Conservation (phyloP, 129 eudicot genomes). For the Ambrosia artemisiifolia region DNA sequence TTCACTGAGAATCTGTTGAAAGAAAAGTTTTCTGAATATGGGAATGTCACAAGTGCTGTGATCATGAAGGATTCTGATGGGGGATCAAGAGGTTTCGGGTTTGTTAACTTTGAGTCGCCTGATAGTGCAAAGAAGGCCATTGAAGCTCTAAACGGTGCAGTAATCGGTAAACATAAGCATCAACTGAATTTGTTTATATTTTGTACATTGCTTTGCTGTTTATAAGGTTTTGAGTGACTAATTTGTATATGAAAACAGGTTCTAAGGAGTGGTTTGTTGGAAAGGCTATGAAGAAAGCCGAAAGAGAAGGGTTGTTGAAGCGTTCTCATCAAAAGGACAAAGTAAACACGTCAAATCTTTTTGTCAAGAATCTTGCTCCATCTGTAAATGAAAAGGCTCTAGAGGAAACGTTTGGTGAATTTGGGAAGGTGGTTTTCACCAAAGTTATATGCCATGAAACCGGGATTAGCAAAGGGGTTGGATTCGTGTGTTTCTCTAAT, state of each 20-base stretch:
- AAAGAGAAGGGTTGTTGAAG: slow-evolving; percentile 30
- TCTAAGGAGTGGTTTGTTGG: slow-evolving; percentile 47
- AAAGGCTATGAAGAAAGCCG: slow-evolving; percentile 45
- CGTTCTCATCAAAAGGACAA: slow-evolving; percentile 14
- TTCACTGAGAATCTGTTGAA: slow-evolving; percentile 39
- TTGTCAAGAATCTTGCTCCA: slow-evolving; percentile 34
- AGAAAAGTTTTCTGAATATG: slow-evolving; percentile 46
- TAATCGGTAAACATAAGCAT: slow-evolving; percentile 32
- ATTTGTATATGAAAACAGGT: slow-evolving; percentile 28
- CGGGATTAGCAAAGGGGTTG: slow-evolving; percentile 52
- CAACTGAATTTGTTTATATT: background rate
- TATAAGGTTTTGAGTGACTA: background rate
- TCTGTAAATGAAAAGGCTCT: slow-evolving; percentile 36
- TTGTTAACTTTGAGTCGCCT: slow-evolving; percentile 39
- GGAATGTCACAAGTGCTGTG: slow-evolving; percentile 39
- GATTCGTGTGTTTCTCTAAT: slow-evolving; percentile 43
- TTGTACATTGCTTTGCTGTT: background rate
- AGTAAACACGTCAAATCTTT: slow-evolving; percentile 24
- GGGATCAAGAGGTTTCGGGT: slow-evolving; percentile 53
- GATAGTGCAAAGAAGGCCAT: slow-evolving; percentile 51
- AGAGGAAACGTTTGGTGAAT: slow-evolving; percentile 34
- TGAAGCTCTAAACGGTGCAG: slow-evolving; percentile 40
- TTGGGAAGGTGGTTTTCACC: slow-evolving; percentile 34
- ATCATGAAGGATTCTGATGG: slow-evolving; percentile 46
- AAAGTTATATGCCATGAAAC: slow-evolving; percentile 36